Evolutionary conservation across 2,329 filamentous ascomycete species (phyloP).

Genomic region (Atkinsonella texensis): DNA sequence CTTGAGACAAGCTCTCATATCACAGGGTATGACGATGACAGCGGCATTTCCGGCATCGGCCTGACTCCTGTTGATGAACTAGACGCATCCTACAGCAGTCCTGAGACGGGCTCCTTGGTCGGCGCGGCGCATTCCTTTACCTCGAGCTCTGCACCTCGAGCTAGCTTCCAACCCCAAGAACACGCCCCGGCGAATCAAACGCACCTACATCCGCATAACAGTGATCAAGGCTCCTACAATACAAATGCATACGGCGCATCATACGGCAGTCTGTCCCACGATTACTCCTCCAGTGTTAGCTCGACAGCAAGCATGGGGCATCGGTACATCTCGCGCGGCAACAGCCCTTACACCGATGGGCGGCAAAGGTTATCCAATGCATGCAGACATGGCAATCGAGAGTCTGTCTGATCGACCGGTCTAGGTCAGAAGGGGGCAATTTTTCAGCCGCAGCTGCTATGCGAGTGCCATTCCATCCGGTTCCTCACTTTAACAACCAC

Average conservation of each 20-base stretch:
- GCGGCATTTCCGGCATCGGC: slow-evolving; percentile 52
- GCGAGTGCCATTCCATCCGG: background rate
- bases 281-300: slow-evolving; percentile 43
- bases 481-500: background rate
- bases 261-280: slow-evolving; percentile 25
- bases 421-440: slow-evolving; percentile 17
- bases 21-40: slow-evolving; percentile 54
- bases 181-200: background rate
- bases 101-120: slow-evolving; percentile 34
- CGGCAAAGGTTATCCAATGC: slow-evolving; percentile 39
- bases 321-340: slow-evolving; percentile 18
- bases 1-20: slow-evolving; percentile 30
- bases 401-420: slow-evolving; percentile 46
- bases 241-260: slow-evolving; percentile 14
- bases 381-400: slow-evolving; percentile 50
- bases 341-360: slow-evolving; percentile 35
- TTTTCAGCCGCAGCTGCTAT: background rate
- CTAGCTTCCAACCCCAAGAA: slow-evolving; percentile 4
- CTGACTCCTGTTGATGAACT: slow-evolving; percentile 48
- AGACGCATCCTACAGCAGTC: slow-evolving; percentile 44
- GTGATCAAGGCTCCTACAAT: slow-evolving; percentile 8
- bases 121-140: slow-evolving; percentile 24
- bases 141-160: slow-evolving; percentile 21
- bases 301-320: slow-evolving; percentile 30
- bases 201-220: slow-evolving; percentile 5